Base-by-base conservation (phyloP, 2,329 filamentous ascomycete genomes). In the Claviceps sp. region DNA sequence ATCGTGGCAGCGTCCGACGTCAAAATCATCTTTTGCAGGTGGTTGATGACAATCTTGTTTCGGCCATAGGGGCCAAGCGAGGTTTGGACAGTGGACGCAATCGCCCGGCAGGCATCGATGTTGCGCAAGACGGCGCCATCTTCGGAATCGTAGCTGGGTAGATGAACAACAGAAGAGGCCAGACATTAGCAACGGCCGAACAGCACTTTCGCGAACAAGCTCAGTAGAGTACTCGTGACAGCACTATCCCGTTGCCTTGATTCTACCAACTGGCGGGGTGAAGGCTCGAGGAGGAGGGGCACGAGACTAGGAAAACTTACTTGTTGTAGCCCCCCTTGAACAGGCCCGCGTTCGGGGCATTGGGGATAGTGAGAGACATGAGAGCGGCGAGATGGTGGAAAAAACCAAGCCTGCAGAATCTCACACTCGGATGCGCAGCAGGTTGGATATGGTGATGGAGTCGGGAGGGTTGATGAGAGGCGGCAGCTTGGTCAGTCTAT, bases 1-100 rank as follows among this genome's bases (percentile, higher is more conserved):
- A 98, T 98, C 44, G 93, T 97, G 59, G 93, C 93, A 58, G 93
- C 93, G 67, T 98, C 93, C 55, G 90, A 97, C 61, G 94, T 98
- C 58, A 98, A 78, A 62, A 96, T 95, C 93, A 98, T 96, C 79
- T 98, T 98, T 71, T 95, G 89, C 57, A 98, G 79, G 74, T 98
- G 94, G 77, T 98, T 98, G 78, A 98, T 97, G 74, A 98, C 89
- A 66, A 98, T 90, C 77, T 98, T 98, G 78, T 98, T 98, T 71
- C 93, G 87, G 65, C 93, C 93, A 72, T 95, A 96, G 55, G 93
- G 93, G 50, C 93, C 94, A 39, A 98, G 80, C 46, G 93, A 97
- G 53, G 93, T 97, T 76, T 95, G 89, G 48, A 98, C 93, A 50
- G 93, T 98, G 63, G 87, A 87, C 54, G 93, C 84, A 70, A 98